Percentiles rank a stretch among this genome's conserved stretches.
Evolutionary conservation across 352 stramenopile genomes (phyloP).

Genomic region (Elongisporangium prolatum): DNA sequence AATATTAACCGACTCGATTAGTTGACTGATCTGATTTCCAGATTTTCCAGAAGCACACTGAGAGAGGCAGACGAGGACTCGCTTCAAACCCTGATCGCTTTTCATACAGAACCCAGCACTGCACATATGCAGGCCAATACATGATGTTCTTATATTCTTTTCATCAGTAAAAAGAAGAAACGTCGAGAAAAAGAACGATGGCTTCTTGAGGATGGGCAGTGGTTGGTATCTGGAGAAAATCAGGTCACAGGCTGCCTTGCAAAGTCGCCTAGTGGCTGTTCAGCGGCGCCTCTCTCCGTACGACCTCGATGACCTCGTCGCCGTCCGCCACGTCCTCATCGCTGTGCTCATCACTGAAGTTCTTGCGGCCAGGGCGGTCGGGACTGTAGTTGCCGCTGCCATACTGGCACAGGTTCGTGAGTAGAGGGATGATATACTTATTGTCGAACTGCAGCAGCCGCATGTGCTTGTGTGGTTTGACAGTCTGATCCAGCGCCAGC

Average conservation of each 20-base stretch:
- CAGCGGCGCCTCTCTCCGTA: constrained; percentile 42
- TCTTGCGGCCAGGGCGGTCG: constrained; percentile 27
- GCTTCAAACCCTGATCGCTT: neutral
- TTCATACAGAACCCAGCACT: neutral
- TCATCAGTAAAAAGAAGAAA: neutral
- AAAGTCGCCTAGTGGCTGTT: constrained; percentile 32
- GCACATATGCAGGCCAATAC: neutral
- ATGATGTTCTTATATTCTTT: neutral
- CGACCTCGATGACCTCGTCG: constrained; percentile 71
- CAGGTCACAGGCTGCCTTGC: neutral
- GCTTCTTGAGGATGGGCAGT: neutral
- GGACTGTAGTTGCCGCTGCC: constrained; percentile 33
- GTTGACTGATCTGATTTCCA: neutral
- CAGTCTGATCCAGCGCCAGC: constrained; percentile 62
- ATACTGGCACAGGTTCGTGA: constrained; percentile 70
- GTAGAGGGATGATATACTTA: constrained; percentile 79
- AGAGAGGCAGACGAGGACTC: neutral
- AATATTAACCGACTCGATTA: neutral
- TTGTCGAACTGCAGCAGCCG: constrained; percentile 79
- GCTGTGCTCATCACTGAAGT: constrained; percentile 34
- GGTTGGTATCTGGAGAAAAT: neutral
- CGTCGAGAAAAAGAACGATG: neutral
- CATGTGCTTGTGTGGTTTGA: constrained; percentile 83
- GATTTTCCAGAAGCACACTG: no score
- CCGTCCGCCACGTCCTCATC: constrained; percentile 31